Evolutionary conservation across 495 filamentous ascomycete species (phyloP).

Genomic region (Lepidopterella palustris): DNA sequence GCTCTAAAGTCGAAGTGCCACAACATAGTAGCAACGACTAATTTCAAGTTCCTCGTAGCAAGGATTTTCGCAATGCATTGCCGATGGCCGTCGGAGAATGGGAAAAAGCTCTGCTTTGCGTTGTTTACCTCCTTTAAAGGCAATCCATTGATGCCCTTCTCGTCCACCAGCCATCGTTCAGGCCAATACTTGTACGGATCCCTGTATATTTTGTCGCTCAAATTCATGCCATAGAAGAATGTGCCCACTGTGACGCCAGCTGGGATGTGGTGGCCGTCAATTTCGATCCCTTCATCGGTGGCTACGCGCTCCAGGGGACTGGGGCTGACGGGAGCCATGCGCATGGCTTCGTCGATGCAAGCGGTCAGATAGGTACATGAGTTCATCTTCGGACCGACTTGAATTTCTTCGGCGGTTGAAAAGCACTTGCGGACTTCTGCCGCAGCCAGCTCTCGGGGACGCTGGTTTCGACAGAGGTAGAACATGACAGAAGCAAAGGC

Average conservation of each 20-base stretch:
- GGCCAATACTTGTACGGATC: constrained; percentile 3
- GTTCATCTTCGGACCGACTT: constrained; percentile 41
- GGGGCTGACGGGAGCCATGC: constrained; percentile 56
- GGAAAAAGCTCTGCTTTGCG: constrained; percentile 7
- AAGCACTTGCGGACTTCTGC: constrained; percentile 42
- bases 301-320: constrained; percentile 54
- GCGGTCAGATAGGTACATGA: constrained; percentile 49
- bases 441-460: constrained; percentile 37
- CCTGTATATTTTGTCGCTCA: constrained; percentile 1
- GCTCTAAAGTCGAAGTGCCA: constrained; percentile 10
- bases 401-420: constrained; percentile 38
- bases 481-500: constrained; percentile 51
- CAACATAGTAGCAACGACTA: constrained; percentile 8
- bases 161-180: constrained; percentile 13
- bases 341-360: constrained; percentile 57
- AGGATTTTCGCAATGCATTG: constrained; percentile 14
- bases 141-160: too few species aligned
- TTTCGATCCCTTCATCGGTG: constrained; percentile 48
- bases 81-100: constrained; percentile 13
- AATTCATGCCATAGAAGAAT: constrained; percentile 11
- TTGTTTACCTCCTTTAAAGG: too few species aligned
- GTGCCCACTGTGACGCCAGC: constrained; percentile 35
- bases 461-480: constrained; percentile 50
- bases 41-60: constrained; percentile 6
- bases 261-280: constrained; percentile 47